These are phyloP conservation scores for Phaffia australis DNA, from an alignment of 768 basidiomycete genomes.

Conservation along the genomic window DNA sequence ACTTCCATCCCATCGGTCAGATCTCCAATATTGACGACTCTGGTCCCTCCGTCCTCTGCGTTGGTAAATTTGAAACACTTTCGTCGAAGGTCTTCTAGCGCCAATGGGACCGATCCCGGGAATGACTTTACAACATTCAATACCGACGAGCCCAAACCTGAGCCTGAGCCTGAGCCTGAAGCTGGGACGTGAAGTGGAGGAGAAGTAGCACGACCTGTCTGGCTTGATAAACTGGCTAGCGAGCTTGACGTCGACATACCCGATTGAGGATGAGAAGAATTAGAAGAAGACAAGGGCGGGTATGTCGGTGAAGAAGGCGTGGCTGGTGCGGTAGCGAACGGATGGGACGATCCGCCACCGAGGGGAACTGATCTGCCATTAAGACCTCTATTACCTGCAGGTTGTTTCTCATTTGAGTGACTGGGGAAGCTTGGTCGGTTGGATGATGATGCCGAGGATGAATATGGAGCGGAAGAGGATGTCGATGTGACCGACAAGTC, in stretches of 20 bases:
- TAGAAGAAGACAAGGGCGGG: slow-evolving; percentile 23
- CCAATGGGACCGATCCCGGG: slow-evolving; percentile 29
- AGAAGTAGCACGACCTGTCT: background rate
- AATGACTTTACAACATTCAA: slow-evolving; percentile 1
- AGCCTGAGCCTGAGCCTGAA: slow-evolving; percentile 33
- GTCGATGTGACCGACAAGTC: background rate
- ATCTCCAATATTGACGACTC: slow-evolving; percentile 61
- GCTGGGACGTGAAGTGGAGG: slow-evolving; percentile 5
- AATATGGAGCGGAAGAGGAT: background rate
- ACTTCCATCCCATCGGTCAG: slow-evolving; percentile 75
- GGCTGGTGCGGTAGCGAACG: slow-evolving; percentile 20
- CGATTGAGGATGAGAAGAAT: slow-evolving; percentile 5
- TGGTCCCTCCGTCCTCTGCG: slow-evolving; percentile 62
- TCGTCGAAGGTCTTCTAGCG: slow-evolving; percentile 65
- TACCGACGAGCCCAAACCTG: slow-evolving; percentile 43
- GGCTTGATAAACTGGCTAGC: background rate
- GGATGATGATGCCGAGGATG: background rate
- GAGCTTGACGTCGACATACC: slow-evolving; percentile 18
- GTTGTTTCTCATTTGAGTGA: too few species aligned
- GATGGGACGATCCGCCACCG: slow-evolving; percentile 14
- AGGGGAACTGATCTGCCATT: slow-evolving; percentile 16
- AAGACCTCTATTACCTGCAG: too few species aligned
- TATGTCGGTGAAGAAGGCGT: slow-evolving; percentile 20
- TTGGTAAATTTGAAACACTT: slow-evolving; percentile 80
- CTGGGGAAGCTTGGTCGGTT: too few species aligned